Evolutionary conservation across 1,139 yeast genomes (phyloP).

Genomic region (Hemisphaericaspora subhashii): DNA sequence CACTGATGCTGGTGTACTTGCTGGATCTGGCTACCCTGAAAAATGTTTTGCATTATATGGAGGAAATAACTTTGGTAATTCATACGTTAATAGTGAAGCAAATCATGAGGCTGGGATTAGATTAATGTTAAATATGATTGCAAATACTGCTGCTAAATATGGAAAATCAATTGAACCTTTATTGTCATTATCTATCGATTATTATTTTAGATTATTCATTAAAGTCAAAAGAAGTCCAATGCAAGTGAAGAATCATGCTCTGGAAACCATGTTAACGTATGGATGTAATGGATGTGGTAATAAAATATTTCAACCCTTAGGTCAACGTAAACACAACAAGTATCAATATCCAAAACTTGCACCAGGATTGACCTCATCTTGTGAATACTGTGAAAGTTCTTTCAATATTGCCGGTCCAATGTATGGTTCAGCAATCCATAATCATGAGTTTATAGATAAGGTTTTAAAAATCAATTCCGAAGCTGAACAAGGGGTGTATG

Average conservation of each 20-base stretch:
- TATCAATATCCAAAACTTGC: slow-evolving; percentile 38
- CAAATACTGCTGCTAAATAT: slow-evolving; percentile 85
- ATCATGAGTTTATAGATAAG: slow-evolving; percentile 60
- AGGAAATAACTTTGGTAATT: slow-evolving; percentile 66
- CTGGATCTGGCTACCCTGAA: slow-evolving; percentile 95
- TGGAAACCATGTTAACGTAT: slow-evolving; percentile 74
- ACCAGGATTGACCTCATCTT: slow-evolving; percentile 53
- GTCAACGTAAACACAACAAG: slow-evolving; percentile 43
- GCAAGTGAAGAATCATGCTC: slow-evolving; percentile 71
- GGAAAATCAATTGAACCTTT: slow-evolving; percentile 86
- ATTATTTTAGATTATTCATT: slow-evolving; percentile 83
- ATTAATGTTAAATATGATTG: slow-evolving; percentile 73
- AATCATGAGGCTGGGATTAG: slow-evolving; percentile 93
- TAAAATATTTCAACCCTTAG: slow-evolving; percentile 69
- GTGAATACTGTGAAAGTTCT: slow-evolving; percentile 68
- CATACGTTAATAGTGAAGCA: slow-evolving; percentile 72
- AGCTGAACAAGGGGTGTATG: slow-evolving; percentile 56
- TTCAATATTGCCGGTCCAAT: slow-evolving; percentile 92
- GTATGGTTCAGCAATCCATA: slow-evolving; percentile 86
- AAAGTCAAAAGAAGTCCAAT: slow-evolving; percentile 75
- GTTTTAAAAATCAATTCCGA: slow-evolving; percentile 56
- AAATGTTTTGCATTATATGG: slow-evolving; percentile 94
- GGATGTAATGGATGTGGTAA: slow-evolving; percentile 90
- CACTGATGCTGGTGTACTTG: slow-evolving; percentile 93
- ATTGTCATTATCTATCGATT: slow-evolving; percentile 82